Evolutionary conservation across 768 basidiomycete genomes (phyloP), one percentile per base, ranked within the genome.

Genomic region (Clathrus columnatus): DNA sequence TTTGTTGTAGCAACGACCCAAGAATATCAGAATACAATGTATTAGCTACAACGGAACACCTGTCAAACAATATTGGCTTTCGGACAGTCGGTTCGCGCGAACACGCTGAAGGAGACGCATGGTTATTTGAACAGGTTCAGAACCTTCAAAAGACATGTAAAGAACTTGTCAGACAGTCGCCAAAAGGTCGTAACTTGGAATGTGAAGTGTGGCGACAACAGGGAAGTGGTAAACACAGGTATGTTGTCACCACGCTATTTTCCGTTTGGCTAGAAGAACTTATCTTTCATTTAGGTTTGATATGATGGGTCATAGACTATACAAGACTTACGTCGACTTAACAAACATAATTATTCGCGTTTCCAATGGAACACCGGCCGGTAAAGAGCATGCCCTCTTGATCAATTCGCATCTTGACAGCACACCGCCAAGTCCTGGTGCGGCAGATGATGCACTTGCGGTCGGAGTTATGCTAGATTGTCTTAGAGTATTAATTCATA

Each of bases 401-500:
- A 77, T 97, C 50, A 96, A 95, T 59, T 70, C 91, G 0, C 95
- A 98, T 70, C 71, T 96, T 36, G 94, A 96, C 65, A 87, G 84
- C 58, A 93, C 92, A 0, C 70, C 96, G 20, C 93, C 94, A 0
- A 86, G 85, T 56, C 92, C 91, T 1, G 74, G 73, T 21, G 30
- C 29, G 42, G 47, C 26, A 20, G 51, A 54, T 20, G 94, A 98
- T 63, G 91, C 84, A 1, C 72, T 96, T 6, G 72, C 90, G 5
- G 86, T 93, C 7, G 95, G 90, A 1, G 81, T 95, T 42, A 94
- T 96, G 91, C 73, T 97, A 29, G 95, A 97, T 57, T 80, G 83
- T 49, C 83, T 91, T 48, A 70, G 95, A 1, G 91, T 95, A 0
- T 66, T 95, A 44, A 71, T 87, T 5, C 68, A 80, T 36, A 85